A percentile compares a stretch with the other conserved stretches of the same genome.
Evolutionary conservation across 306 rosid genomes (phyloP).

Genomic region (Lathyrus tuberosus): DNA sequence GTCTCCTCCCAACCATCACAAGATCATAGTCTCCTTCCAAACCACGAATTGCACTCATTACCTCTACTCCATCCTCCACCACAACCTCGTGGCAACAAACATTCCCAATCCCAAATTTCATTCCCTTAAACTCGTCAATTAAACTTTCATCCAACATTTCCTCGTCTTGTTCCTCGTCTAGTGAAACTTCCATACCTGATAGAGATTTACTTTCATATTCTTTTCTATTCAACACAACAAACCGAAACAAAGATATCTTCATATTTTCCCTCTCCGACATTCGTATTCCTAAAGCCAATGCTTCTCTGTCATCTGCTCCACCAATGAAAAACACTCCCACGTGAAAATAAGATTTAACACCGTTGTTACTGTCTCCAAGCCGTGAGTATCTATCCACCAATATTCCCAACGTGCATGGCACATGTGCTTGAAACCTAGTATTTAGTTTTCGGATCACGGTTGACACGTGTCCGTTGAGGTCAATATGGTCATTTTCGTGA

Average conservation of each 20-base stretch:
- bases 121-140: constrained; percentile 53
- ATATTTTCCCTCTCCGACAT: constrained; percentile 38
- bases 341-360: constrained; percentile 5
- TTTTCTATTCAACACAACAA: constrained; percentile 12
- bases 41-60: constrained; percentile 36
- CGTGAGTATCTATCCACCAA: constrained; percentile 54
- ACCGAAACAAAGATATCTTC: constrained; percentile 37
- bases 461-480: not conserved
- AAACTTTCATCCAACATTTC: constrained; percentile 41
- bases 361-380: not conserved
- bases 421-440: constrained; percentile 21
- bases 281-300: constrained; percentile 49
- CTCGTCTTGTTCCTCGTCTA: constrained; percentile 15
- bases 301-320: constrained; percentile 65
- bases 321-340: constrained; percentile 57
- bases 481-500: constrained; percentile 40
- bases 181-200: not conserved
- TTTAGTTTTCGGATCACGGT: constrained; percentile 45
- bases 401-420: constrained; percentile 65
- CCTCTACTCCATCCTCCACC: constrained; percentile 46
- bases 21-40: constrained; percentile 51
- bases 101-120: constrained; percentile 16
- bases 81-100: constrained; percentile 40
- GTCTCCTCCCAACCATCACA: constrained; percentile 54
- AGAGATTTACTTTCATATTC: no score